Conservation (phyloP, 768 basidiomycete species). For the Porpolomopsis calyptriformis region DNA sequence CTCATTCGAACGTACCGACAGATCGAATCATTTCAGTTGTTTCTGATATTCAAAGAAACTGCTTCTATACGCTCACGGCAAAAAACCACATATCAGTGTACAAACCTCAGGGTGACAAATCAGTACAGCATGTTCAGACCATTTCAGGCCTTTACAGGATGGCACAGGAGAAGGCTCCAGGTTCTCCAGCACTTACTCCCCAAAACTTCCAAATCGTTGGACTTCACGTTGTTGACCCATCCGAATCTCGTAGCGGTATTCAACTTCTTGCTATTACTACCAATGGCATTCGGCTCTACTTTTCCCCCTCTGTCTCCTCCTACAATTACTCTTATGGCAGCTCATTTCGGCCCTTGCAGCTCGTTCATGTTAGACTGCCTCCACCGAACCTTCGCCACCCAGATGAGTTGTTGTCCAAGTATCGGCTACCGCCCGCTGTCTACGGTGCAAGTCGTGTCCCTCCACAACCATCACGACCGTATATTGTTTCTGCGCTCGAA, state of each 20-base stretch:
- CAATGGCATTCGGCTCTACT: conserved; percentile 80
- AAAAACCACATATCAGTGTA: conserved; percentile 60
- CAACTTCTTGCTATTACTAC: conserved; percentile 75
- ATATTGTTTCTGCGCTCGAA: conserved; percentile 48
- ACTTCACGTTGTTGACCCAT: conserved; percentile 56
- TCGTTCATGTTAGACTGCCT: conserved; percentile 72
- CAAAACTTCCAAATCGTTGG: conserved; percentile 60
- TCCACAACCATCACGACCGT: conserved; percentile 42
- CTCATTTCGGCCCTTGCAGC: conserved; percentile 40
- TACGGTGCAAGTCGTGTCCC: conserved; percentile 40
- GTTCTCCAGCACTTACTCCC: conserved; percentile 59
- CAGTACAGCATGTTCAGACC: conserved; percentile 62
- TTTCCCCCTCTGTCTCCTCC: conserved; percentile 42
- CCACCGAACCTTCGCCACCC: conserved; percentile 69
- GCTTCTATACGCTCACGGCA: conserved; percentile 68
- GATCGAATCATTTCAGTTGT: conserved; percentile 64
- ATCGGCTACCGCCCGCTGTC: conserved; percentile 34
- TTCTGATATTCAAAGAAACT: conserved; percentile 57
- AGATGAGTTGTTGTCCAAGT: conserved; percentile 49
- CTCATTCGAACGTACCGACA: conserved; percentile 20
- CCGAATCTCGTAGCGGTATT: conserved; percentile 57
- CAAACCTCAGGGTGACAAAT: conserved; percentile 49
- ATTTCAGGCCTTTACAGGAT: conserved; percentile 64
- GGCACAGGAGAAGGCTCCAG: conserved; percentile 74
- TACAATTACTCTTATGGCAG: conserved; percentile 42